phyloP scores from a whole-genome alignment of 1,284 basidiomycete species.

The Sanguinoderma infundibulare region DNA sequence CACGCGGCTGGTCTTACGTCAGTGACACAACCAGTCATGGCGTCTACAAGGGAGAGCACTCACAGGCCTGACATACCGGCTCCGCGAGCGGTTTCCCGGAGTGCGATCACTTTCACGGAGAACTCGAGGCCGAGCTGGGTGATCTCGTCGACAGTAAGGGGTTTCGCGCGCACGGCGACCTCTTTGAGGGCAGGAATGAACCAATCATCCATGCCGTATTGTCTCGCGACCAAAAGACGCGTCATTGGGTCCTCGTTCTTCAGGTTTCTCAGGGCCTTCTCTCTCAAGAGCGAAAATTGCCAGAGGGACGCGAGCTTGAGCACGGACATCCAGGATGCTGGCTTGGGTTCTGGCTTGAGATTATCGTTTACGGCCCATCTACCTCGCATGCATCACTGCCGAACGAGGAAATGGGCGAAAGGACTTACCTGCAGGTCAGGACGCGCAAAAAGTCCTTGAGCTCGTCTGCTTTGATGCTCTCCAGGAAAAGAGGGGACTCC shows the following conservation, averaged over 20 bases:
- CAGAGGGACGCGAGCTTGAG: conserved; percentile 1
- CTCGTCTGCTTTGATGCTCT: neutral
- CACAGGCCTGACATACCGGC: too few relatives aligned
- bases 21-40: too few relatives aligned
- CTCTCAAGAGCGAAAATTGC: neutral
- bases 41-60: too few relatives aligned
- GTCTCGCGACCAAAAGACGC: neutral
- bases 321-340: neutral
- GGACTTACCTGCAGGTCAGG: neutral
- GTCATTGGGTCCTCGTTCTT: neutral
- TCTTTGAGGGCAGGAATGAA: neutral
- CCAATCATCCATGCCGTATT: neutral
- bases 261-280: neutral
- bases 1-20: too few relatives aligned
- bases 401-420: too few relatives aligned
- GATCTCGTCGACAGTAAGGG: neutral
- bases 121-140: neutral
- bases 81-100: neutral
- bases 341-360: too few relatives aligned
- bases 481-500: neutral
- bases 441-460: neutral
- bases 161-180: neutral
- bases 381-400: too few relatives aligned
- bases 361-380: neutral
- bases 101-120: neutral